Conservation (phyloP, 2,329 filamentous ascomycete species). For the Pestalotiopsis sp. region DNA sequence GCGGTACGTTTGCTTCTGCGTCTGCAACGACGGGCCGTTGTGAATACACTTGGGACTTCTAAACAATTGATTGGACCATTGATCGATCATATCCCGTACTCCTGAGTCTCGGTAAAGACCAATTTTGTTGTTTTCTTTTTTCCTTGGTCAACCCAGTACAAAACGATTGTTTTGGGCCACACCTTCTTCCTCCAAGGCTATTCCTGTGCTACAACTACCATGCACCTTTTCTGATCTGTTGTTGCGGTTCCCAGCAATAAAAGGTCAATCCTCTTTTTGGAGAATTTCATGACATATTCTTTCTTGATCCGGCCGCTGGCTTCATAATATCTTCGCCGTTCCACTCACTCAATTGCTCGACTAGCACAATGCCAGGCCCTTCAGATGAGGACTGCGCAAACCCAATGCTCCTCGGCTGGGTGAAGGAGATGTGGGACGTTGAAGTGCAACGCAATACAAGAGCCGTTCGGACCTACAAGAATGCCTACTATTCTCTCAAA, state of each 20-base stretch:
- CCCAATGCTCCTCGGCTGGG: conserved; percentile 71
- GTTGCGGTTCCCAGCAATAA: too few species aligned
- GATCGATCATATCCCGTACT: background rate
- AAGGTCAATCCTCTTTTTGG: background rate
- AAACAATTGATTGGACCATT: background rate
- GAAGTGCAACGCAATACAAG: conserved; percentile 72
- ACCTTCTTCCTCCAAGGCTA: too few species aligned
- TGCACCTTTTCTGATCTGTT: too few species aligned
- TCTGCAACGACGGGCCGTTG: background rate
- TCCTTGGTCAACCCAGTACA: too few species aligned
- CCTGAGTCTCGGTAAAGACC: too few species aligned
- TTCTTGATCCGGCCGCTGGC: background rate
- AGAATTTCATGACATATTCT: background rate
- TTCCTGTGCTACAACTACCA: too few species aligned
- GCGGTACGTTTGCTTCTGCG: background rate
- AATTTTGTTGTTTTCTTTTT: too few species aligned
- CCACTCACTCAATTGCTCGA: background rate
- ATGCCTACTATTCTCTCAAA: conserved; percentile 77
- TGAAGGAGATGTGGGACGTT: conserved; percentile 76
- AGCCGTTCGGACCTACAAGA: conserved; percentile 71
- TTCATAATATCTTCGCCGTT: background rate
- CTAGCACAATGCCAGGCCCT: conserved; percentile 8
- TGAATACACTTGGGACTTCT: background rate
- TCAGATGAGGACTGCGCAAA: conserved; percentile 59
- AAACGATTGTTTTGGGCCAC: too few species aligned